Base-by-base conservation (phyloP, 495 filamentous ascomycete species). In the Thermothielavioides terrestris region DNA sequence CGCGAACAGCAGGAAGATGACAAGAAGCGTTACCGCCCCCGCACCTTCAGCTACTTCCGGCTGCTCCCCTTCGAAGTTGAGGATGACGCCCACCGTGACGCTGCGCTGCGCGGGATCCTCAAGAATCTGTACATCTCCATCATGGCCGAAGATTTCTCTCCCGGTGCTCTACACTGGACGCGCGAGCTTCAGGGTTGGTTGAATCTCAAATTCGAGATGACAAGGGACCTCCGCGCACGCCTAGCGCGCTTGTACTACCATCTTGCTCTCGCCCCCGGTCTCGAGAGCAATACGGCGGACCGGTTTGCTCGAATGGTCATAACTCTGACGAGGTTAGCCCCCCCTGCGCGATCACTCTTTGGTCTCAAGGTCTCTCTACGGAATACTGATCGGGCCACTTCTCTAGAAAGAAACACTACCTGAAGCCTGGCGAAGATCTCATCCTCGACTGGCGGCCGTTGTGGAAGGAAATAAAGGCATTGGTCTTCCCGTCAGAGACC, bases 231-330 rank as follows among this genome's bases (percentile, higher is more conserved):
- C 37, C 77, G 92, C 42, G 79, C 89, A 49, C 87, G 80, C 64
- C 82, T 99, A 20, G 85, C 89, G 15, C 86, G 80, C 61, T 73
- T 99, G 17, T 99, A 95, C 67, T 99, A 94, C 70, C 89, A 95
- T 71, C 82, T 99, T 27, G 77, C 88, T 5, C 77, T 99, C 38
- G 89, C 92, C 26, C 90, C 91, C 1, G 92, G 94, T 4, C 73
- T 99, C 43, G 94, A 97, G 59, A 75, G 75, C 39, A 72, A 71
- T 53, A 84, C 88, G 20, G 75, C 89, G 12, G 94, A 99, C 68
- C 76, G 92, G 48, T 99, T 99, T 64, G 78, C 89, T 10, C 92
- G 85, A 77, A 96, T 95, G 89, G 92, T 96, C 56, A 89, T 95
- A 68, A 79, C 85, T 14, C 70, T 99, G 54, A 91, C 88, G 35